Base-by-base conservation (phyloP, 768 basidiomycete genomes). In the Termitomyces sp. region DNA sequence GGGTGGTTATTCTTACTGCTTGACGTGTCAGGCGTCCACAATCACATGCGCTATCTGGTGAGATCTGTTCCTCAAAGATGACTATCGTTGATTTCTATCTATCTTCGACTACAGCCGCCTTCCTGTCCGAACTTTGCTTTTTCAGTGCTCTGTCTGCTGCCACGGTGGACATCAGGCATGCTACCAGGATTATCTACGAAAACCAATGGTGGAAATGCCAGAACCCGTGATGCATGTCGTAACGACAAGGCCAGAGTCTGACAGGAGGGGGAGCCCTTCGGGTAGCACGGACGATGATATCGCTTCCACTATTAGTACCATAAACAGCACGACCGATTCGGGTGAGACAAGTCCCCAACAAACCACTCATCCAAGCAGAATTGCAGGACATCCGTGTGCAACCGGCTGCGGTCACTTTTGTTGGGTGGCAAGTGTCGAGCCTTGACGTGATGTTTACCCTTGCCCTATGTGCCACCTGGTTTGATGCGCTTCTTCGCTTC, bases 121-220 rank as follows among this genome's bases (percentile, higher is more conserved):
- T 29, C 91, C 92, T 4, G 88, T 92, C 16, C 82, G 81, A 29
- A 74, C 81, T 0, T 73, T 91, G 5, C 70, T 90, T 2, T 87
- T 92, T 66, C 84, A 86, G 52, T 93, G 92, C 67, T 79, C 87
- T 0, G 72, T 88, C 1, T 94, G 92, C 66, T 72, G 80, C 43
- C 92, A 94, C 60, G 92, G 92, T 0, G 91, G 91, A 0, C 92
- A 94, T 62, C 86, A 87, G 62, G 77, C 79, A 20, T 94, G 92
- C 70, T 92, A 90, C 63, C 79, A 82, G 39, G 74, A 76, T 65
- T 89, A 90, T 64, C 72, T 79, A 61, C 74, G 77, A 39, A 80
- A 78, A 22, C 83, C 85, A 1, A 78, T 84, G 78, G 68, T 80
- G 12, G 76, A 79, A 29, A 67, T 87, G 12, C 71, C 76, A 4